phyloP scores from a whole-genome alignment of 78 protist species.

The Trichosphaerium sp. region DNA sequence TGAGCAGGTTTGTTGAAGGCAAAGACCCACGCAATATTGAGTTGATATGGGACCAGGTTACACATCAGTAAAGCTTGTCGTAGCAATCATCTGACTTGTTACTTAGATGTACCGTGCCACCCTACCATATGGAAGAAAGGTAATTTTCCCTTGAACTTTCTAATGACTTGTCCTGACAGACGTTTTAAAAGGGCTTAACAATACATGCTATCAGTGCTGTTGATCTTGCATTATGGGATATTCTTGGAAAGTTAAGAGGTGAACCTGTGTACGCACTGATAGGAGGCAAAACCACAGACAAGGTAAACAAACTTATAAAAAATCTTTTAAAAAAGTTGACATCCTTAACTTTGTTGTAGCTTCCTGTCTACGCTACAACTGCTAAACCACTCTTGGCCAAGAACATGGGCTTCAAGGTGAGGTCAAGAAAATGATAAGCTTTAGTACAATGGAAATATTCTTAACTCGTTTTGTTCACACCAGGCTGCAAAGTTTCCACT shows the following conservation, averaged over 20 bases:
- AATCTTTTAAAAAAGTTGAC: too few species aligned
- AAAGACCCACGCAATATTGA: slow-evolving; percentile 41
- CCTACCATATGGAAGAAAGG: too few species aligned
- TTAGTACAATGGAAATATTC: too few species aligned
- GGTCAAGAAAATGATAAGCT: too few species aligned
- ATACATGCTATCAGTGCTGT: slow-evolving; percentile 41
- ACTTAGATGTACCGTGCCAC: not conserved
- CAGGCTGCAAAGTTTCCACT: slow-evolving; percentile 55
- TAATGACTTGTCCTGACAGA: slow-evolving; percentile 31
- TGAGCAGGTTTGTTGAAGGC: slow-evolving; percentile 42
- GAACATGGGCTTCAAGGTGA: slow-evolving; percentile 19
- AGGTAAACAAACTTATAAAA: too few species aligned
- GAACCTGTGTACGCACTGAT: slow-evolving; percentile 40
- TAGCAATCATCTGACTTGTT: too few species aligned
- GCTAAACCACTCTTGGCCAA: slow-evolving; percentile 25
- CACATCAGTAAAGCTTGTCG: too few species aligned
- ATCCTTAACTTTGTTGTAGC: not conserved
- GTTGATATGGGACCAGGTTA: slow-evolving; percentile 42
- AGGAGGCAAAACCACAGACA: slow-evolving; percentile 45
- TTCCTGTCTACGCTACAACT: slow-evolving; percentile 39
- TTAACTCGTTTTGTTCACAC: too few species aligned
- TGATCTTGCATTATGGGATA: slow-evolving; percentile 53
- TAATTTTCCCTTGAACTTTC: too few species aligned
- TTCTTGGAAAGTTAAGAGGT: slow-evolving; percentile 24
- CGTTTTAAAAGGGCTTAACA: slow-evolving; percentile 43